Conservation (phyloP, 768 basidiomycete species). For the Leccinellum albellum region DNA sequence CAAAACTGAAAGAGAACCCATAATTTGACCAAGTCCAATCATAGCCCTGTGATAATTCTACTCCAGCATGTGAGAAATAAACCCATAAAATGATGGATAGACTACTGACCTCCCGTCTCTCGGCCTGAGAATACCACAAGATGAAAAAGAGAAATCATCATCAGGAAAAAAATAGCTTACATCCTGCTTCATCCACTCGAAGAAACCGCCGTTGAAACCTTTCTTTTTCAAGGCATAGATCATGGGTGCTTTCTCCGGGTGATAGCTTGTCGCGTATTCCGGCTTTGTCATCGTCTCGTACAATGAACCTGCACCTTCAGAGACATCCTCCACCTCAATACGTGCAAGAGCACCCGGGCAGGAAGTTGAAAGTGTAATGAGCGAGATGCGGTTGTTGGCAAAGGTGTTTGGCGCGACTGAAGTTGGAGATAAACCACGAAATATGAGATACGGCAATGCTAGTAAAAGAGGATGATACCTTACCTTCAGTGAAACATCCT, state of each 20-base stretch:
- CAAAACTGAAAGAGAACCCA: conserved; percentile 24
- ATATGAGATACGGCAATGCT: not conserved
- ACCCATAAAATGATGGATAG: not conserved
- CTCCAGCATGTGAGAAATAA: not conserved
- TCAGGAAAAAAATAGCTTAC: conserved; percentile 8
- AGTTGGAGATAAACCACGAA: not conserved
- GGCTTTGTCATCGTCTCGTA: not conserved
- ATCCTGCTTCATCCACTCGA: conserved; percentile 22
- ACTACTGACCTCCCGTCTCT: conserved; percentile 12
- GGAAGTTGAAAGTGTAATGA: conserved; percentile 18
- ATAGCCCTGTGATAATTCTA: conserved; percentile 25
- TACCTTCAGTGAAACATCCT: conserved; percentile 32
- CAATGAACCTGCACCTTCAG: not conserved
- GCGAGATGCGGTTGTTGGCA: conserved; percentile 35
- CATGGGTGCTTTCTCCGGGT: conserved; percentile 14
- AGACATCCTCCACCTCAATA: not conserved
- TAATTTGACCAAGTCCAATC: conserved; percentile 16
- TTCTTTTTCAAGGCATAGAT: conserved; percentile 17
- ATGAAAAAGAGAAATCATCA: not conserved
- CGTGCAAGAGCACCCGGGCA: not conserved
- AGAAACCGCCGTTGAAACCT: conserved; percentile 16
- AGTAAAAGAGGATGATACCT: not conserved
- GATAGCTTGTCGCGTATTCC: not conserved
- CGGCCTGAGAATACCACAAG: conserved; percentile 3
- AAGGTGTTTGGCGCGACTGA: conserved; percentile 26